Percentiles rank a stretch among this genome's conserved stretches.
Evolutionary conservation across 257 asterid species (phyloP).

Genomic region (Fraxinus anomala): DNA sequence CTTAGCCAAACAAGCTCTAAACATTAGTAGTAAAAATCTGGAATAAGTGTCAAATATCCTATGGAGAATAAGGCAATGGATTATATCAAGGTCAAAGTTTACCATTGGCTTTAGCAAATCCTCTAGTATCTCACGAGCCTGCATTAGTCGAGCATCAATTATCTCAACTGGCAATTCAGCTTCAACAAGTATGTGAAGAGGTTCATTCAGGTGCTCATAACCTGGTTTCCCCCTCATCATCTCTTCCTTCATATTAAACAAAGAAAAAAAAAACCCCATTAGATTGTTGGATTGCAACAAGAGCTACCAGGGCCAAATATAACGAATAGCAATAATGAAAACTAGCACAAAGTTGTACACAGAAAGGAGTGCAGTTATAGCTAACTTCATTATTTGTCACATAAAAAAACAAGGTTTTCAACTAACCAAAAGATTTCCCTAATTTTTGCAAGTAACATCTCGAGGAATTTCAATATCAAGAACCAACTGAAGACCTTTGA

Average conservation of each 20-base stretch:
- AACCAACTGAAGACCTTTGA: background rate
- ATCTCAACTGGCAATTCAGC: slow-evolving; percentile 94
- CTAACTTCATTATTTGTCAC: too few relatives aligned
- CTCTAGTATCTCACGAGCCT: slow-evolving; percentile 88
- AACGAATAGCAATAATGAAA: background rate
- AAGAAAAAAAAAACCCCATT: slow-evolving; percentile 16
- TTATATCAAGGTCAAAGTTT: slow-evolving; percentile 25
- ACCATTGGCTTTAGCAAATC: slow-evolving; percentile 97
- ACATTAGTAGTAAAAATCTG: background rate
- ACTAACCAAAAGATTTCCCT: background rate
- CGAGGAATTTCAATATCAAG: slow-evolving; percentile 3
- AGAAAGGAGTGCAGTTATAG: background rate
- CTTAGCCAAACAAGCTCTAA: background rate
- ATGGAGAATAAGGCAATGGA: slow-evolving; percentile 5
- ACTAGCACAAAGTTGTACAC: background rate
- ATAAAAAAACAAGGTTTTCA: background rate
- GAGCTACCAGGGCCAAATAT: background rate
- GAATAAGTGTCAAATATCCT: background rate
- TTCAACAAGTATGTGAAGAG: slow-evolving; percentile 93
- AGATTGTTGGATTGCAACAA: slow-evolving; percentile 5
- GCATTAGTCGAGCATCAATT: slow-evolving; percentile 87
- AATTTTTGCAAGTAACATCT: background rate
- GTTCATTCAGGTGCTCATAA: slow-evolving; percentile 92
- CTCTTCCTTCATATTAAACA: slow-evolving; percentile 73
- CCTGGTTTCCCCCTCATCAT: slow-evolving; percentile 99